Evolutionary conservation across 306 rosid species (phyloP), one percentile per base, ranked within the genome.

Genomic region (Prunus kanzakura): DNA sequence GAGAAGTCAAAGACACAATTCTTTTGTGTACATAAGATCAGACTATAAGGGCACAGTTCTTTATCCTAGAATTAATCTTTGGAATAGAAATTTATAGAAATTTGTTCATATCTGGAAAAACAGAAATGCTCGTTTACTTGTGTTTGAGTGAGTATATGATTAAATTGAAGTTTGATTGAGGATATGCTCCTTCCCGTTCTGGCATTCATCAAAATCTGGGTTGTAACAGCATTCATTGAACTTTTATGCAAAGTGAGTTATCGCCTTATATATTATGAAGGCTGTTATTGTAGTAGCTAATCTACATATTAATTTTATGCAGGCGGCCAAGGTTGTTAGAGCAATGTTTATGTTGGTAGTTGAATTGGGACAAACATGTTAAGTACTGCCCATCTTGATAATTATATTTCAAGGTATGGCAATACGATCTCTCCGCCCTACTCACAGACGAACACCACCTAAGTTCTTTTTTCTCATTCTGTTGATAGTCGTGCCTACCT

Each of bases 401-500:
- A 67, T 72, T 76, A 64, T 66, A 69, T 75, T 61, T 71, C 80
- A 81, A 69, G 83, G 52, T 63, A 83, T 86, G 92, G 90, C 84
- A 58, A 25, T 68, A 7, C 82, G 81, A 72, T 68, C 84, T 47
- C 57, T 45, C 23, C 90, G 83, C 76, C 77, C 71, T 65, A 50
- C 50, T 83, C 73, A 89, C 45, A 83, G 81, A 77, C 85, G 62
- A 58, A 73, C 69, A 62, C 79, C 74, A 14, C 89, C 83, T 3
- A 82, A 47, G 81, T 83, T 90, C 85, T 81, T 82, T 41, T 74
- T 27, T 63, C 41, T 77, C 76, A 73, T 86, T 22, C 73, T 85
- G 35, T 51, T 86, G 63, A 80, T 86, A 46, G 41, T 90, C 67
- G 79, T 84, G 49, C 85, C 92, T 13, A 69, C 85, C 57, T 86